Conservation (phyloP, 148 eudicot species). For the Nyssa sinensis region DNA sequence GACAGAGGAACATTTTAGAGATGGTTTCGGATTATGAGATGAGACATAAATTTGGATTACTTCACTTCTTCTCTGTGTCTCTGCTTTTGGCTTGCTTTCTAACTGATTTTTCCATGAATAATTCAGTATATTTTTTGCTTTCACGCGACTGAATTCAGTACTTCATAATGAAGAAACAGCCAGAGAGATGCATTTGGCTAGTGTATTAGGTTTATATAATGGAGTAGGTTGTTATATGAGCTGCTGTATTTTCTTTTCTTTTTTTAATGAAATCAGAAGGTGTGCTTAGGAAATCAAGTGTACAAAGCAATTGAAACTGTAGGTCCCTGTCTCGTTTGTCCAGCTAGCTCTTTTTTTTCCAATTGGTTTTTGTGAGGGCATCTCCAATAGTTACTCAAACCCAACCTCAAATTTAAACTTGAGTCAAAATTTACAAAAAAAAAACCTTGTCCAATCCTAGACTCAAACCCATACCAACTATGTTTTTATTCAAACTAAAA, state of each 20-base stretch:
- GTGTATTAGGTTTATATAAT: background rate
- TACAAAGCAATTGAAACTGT: no score
- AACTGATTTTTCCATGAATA: background rate
- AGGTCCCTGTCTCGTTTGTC: no score
- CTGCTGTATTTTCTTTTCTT: background rate
- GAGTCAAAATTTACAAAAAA: no score
- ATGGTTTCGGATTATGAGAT: background rate
- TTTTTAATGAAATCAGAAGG: no score
- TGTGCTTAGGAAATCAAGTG: no score
- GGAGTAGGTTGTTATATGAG: background rate
- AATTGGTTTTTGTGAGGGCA: no score
- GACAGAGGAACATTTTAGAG: background rate
- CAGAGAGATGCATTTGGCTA: slow-evolving; percentile 5
- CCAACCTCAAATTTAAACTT: no score
- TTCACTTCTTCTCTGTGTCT: background rate
- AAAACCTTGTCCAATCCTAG: no score
- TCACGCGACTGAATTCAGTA: background rate
- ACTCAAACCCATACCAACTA: no score
- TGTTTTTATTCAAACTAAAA: no score
- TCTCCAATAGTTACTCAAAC: no score
- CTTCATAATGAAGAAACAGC: slow-evolving; percentile 1
- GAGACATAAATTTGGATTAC: background rate
- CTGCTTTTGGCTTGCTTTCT: background rate
- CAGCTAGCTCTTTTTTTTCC: no score
- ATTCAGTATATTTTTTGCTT: background rate